These are phyloP conservation scores for Balakata baccata DNA, from an alignment of 345 rosid genomes.

Conservation along the genomic window DNA sequence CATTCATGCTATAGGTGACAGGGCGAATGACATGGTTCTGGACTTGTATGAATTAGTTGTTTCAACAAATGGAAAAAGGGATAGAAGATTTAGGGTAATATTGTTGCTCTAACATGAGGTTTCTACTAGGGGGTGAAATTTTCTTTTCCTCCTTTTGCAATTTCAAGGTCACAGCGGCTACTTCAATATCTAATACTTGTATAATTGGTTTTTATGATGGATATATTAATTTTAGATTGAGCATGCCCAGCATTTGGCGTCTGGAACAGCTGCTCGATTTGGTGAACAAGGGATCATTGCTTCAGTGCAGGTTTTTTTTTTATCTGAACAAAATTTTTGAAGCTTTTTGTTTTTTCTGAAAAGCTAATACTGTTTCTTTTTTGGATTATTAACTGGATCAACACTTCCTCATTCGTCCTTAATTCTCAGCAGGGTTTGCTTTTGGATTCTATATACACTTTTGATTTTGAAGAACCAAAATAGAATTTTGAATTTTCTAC, in stretches of 20 bases:
- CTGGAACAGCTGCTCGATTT: constrained; percentile 56
- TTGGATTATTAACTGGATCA: too few species aligned
- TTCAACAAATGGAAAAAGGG: constrained; percentile 62
- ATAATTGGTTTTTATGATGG: constrained; percentile 16
- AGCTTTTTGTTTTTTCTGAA: not conserved
- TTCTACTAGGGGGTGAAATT: not conserved
- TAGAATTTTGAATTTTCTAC: too few species aligned
- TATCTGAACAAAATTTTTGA: not conserved
- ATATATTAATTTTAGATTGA: constrained; percentile 53
- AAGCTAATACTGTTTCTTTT: too few species aligned
- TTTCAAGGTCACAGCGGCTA: not conserved
- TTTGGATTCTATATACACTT: too few species aligned
- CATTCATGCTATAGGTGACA: constrained; percentile 93
- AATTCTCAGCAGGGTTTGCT: too few species aligned
- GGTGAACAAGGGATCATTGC: constrained; percentile 69
- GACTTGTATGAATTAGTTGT: constrained; percentile 58
- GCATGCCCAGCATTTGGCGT: constrained; percentile 85
- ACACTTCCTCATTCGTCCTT: too few species aligned
- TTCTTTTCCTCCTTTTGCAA: constrained; percentile 4
- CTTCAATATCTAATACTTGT: not conserved
- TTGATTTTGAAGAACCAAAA: too few species aligned
- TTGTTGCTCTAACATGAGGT: constrained; percentile 21
- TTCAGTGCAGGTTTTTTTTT: constrained; percentile 66
- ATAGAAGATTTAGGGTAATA: constrained; percentile 78
- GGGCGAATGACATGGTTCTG: constrained; percentile 71